phyloP scores from a whole-genome alignment of 1,284 basidiomycete species.

The Porogramme epimiltina region DNA sequence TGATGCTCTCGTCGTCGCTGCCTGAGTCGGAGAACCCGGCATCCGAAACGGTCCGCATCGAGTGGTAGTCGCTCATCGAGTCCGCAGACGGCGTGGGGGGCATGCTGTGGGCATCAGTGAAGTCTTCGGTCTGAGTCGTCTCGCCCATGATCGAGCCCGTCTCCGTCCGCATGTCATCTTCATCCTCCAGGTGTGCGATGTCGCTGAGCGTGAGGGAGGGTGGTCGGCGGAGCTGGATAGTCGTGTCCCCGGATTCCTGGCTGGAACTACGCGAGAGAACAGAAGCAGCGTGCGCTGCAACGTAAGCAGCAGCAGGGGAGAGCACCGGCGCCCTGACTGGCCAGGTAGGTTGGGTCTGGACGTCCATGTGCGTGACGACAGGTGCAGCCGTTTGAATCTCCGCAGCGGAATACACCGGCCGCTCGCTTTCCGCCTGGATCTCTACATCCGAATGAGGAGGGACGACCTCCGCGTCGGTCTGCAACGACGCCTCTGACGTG shows the following conservation, averaged over 20 bases:
- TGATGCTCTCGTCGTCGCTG: slow-evolving; percentile 66
- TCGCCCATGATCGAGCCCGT: slow-evolving; percentile 54
- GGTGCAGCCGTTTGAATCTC: slow-evolving; percentile 18
- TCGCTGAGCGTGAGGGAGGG: slow-evolving; percentile 36
- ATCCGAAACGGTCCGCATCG: slow-evolving; percentile 71
- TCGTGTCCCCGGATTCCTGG: slow-evolving; percentile 42
- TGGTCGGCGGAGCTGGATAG: slow-evolving; percentile 41
- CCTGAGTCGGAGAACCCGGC: slow-evolving; percentile 51
- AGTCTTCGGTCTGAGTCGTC: slow-evolving; percentile 76
- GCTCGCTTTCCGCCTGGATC: slow-evolving; percentile 47
- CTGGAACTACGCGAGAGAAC: slow-evolving; percentile 30
- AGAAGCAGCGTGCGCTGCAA: slow-evolving; percentile 16
- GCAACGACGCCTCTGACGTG: slow-evolving; percentile 48
- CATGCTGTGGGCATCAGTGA: slow-evolving; percentile 80
- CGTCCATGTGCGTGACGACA: slow-evolving; percentile 34
- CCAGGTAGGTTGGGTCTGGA: no score
- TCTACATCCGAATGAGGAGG: slow-evolving; percentile 37
- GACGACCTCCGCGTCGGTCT: slow-evolving; percentile 45
- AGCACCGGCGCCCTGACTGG: slow-evolving; percentile 23
- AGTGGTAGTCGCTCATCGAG: slow-evolving; percentile 71
- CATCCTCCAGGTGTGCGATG: slow-evolving; percentile 37
- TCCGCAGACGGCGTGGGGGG: slow-evolving; percentile 59
- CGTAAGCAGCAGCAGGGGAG: slow-evolving; percentile 2
- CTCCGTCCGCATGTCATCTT: slow-evolving; percentile 64
- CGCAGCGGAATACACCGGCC: slow-evolving; percentile 7